Conservation (phyloP, 164 flowering plant species). For the Piper longum region DNA sequence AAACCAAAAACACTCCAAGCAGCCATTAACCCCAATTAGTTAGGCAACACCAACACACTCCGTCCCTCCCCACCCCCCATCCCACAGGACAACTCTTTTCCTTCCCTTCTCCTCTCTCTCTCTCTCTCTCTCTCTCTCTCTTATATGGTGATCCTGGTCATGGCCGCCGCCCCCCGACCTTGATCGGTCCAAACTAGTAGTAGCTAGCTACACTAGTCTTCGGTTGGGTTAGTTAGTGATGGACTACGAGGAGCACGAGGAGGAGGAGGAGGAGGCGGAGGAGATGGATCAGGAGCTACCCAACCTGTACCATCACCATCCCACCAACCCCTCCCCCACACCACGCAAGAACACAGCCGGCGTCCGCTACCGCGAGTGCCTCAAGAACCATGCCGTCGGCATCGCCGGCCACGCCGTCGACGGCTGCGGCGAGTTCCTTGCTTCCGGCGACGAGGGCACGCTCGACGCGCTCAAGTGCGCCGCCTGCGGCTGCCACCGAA, state of each 20-base stretch:
- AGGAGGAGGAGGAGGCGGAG: not conserved
- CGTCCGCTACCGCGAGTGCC: conserved; percentile 38
- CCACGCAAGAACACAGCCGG: not conserved
- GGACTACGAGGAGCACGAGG: conserved; percentile 24
- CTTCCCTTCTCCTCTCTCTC: no score
- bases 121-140: no score
- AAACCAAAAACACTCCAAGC: no score
- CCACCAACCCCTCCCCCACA: conserved; percentile 1
- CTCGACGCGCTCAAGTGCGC: conserved; percentile 52
- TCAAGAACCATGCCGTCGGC: conserved; percentile 62
- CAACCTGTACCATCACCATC: not conserved
- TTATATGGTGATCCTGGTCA: no score
- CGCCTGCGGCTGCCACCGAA: conserved; percentile 66
- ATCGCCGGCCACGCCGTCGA: conserved; percentile 58
- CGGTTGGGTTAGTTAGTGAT: no score
- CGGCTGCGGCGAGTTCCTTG: conserved; percentile 74
- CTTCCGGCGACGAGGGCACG: conserved; percentile 45
- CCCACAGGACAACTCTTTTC: no score
- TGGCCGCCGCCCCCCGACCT: no score
- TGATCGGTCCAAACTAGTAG: no score
- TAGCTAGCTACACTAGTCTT: no score
- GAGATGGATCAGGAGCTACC: not conserved
- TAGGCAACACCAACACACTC: no score
- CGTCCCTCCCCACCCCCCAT: no score
- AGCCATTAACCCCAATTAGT: no score